Evolutionary conservation across 148 eudicot species (phyloP).

Genomic region (Cornus suecica): DNA sequence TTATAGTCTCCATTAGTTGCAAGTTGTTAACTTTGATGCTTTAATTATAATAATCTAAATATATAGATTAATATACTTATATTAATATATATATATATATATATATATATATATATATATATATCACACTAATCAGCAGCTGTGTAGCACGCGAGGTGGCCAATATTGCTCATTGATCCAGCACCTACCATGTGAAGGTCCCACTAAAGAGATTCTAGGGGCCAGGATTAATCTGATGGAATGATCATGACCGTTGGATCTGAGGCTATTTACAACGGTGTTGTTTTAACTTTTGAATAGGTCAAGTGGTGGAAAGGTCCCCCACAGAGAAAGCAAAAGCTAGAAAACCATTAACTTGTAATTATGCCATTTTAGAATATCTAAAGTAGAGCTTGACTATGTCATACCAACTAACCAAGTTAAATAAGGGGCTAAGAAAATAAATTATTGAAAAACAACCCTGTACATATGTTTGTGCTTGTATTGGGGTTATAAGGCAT

Average conservation of each 20-base stretch:
- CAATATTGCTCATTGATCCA: neutral
- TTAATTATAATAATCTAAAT: no score
- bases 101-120: neutral
- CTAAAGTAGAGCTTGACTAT: conserved; percentile 13
- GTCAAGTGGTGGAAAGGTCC: conserved; percentile 14
- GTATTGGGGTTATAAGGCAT: no score
- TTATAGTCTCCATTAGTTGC: neutral
- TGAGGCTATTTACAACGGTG: neutral
- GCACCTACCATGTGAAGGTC: neutral
- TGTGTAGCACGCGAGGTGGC: neutral
- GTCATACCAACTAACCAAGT: conserved; percentile 11
- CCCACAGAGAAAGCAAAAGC: neutral
- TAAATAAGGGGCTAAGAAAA: neutral
- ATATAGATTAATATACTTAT: no score
- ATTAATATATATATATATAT: no score
- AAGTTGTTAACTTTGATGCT: neutral
- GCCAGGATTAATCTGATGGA: neutral
- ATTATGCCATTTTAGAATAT: conserved; percentile 10
- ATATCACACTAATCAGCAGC: neutral
- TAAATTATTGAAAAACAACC: neutral
- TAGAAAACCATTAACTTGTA: conserved; percentile 15
- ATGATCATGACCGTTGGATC: conserved; percentile 9
- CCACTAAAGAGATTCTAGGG: neutral
- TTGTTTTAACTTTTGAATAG: conserved; percentile 2
- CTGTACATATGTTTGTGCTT: neutral